A percentile compares a stretch with the other conserved stretches of the same genome.
Conservation (phyloP, 1,139 yeast genomes). For the Pichia sp. region DNA sequence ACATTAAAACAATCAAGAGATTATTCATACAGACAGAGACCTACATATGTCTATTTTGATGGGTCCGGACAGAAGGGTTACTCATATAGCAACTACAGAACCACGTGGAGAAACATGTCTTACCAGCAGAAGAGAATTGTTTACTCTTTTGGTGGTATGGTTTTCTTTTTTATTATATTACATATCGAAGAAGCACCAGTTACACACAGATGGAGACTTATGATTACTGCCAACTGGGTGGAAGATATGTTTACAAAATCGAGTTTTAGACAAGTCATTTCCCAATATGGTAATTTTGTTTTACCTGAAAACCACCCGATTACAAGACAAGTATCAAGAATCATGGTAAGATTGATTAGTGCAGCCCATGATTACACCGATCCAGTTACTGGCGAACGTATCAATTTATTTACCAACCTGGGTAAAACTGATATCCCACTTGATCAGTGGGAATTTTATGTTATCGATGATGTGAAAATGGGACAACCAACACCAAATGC, state of each 20-base stretch:
- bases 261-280: conserved; percentile 60
- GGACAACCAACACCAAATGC: conserved; percentile 76
- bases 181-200: conserved; percentile 83
- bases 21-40: conserved; percentile 1
- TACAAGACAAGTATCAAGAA: conserved; percentile 50
- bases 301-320: conserved; percentile 55
- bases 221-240: conserved; percentile 68
- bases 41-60: conserved; percentile 26
- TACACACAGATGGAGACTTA: conserved; percentile 68
- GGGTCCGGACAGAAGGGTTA: conserved; percentile 6
- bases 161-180: conserved; percentile 52
- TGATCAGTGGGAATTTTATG: conserved; percentile 78
- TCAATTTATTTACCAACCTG: conserved; percentile 26
- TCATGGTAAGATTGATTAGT: conserved; percentile 65
- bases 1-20: neutral
- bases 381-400: conserved; percentile 30
- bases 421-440: conserved; percentile 29
- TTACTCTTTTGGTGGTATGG: conserved; percentile 20
- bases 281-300: conserved; percentile 44
- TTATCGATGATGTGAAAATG: conserved; percentile 61
- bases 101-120: conserved; percentile 12
- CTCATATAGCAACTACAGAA: neutral
- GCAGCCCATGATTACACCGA: conserved; percentile 47
- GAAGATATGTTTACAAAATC: conserved; percentile 69
- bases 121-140: conserved; percentile 16